Percentiles rank a stretch among this genome's conserved stretches.
Conservation (phyloP, 768 basidiomycete genomes). For the Tylopilus plumbeoviolaceoides region DNA sequence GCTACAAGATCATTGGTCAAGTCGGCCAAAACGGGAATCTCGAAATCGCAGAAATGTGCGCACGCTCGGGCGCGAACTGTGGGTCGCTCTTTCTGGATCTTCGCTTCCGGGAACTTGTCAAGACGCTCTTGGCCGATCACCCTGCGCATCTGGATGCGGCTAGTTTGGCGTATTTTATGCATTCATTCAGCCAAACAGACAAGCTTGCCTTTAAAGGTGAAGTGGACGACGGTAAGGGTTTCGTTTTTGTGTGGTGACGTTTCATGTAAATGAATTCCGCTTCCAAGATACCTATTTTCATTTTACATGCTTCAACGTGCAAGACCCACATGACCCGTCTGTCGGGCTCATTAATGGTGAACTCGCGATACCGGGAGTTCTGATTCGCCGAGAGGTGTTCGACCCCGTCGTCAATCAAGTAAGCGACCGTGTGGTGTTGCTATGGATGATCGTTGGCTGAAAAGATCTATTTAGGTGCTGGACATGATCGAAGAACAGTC, state of each 20-base stretch:
- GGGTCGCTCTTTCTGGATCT: conserved; percentile 87
- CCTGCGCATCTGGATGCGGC: conserved; percentile 80
- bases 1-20: conserved; percentile 79
- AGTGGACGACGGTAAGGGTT: conserved; percentile 63
- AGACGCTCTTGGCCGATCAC: conserved; percentile 74
- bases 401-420: conserved; percentile 84
- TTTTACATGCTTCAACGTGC: conserved; percentile 87
- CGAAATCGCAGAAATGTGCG: conserved; percentile 91
- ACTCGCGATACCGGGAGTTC: conserved; percentile 74
- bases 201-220: conserved; percentile 74
- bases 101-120: conserved; percentile 78
- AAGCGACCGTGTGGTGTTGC: conserved; percentile 15
- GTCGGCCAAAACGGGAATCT: conserved; percentile 70
- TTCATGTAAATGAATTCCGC: conserved; percentile 9
- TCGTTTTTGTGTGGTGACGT: not conserved
- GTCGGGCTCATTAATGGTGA: conserved; percentile 83
- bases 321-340: conserved; percentile 74
- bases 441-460: conserved; percentile 6
- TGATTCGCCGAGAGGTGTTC: conserved; percentile 80
- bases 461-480: conserved; percentile 50
- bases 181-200: conserved; percentile 85
- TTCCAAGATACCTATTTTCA: conserved; percentile 83
- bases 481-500: conserved; percentile 76
- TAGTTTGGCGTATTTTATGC: conserved; percentile 84
- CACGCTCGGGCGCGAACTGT: conserved; percentile 82